A percentile compares a stretch with the other conserved stretches of the same genome.
phyloP scores from a whole-genome alignment of 306 rosid species.

The Vigna mungo region DNA sequence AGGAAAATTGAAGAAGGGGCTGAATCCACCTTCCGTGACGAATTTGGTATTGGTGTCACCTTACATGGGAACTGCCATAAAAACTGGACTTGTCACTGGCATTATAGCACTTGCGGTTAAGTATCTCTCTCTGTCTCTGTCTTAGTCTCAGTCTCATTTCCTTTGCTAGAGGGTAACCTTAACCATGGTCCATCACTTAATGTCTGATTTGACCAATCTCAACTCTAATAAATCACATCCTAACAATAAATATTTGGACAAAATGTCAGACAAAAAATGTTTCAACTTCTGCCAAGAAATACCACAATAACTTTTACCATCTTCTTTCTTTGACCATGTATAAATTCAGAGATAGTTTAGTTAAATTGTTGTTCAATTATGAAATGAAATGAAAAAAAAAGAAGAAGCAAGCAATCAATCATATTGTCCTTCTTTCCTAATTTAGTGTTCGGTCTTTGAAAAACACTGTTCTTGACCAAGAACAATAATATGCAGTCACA shows the following conservation, averaged over 20 bases:
- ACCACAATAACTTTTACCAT: neutral
- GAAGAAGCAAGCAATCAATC: neutral
- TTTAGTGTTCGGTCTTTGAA: neutral
- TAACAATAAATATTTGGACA: neutral
- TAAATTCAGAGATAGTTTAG: neutral
- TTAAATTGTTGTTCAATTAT: neutral
- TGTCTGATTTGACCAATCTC: neutral
- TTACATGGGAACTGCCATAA: slow-evolving; percentile 60
- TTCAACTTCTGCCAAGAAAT: neutral
- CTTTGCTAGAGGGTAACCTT: slow-evolving; percentile 31
- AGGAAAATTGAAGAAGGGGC: slow-evolving; percentile 77
- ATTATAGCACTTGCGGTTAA: slow-evolving; percentile 80
- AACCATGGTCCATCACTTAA: neutral
- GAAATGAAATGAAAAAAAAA: neutral
- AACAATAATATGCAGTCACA: neutral
- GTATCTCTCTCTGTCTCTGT: slow-evolving; percentile 28
- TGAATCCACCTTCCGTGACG: slow-evolving; percentile 72
- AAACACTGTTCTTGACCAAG: neutral
- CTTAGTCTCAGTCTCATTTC: no score
- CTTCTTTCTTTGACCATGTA: neutral
- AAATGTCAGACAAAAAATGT: neutral
- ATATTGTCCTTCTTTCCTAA: neutral
- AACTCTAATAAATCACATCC: neutral
- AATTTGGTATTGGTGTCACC: slow-evolving; percentile 79
- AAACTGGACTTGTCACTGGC: slow-evolving; percentile 74